Percentiles rank a stretch among this genome's conserved stretches.
phyloP scores from a whole-genome alignment of 371 early-diverging fungal species.

The Parasitella parasitica region DNA sequence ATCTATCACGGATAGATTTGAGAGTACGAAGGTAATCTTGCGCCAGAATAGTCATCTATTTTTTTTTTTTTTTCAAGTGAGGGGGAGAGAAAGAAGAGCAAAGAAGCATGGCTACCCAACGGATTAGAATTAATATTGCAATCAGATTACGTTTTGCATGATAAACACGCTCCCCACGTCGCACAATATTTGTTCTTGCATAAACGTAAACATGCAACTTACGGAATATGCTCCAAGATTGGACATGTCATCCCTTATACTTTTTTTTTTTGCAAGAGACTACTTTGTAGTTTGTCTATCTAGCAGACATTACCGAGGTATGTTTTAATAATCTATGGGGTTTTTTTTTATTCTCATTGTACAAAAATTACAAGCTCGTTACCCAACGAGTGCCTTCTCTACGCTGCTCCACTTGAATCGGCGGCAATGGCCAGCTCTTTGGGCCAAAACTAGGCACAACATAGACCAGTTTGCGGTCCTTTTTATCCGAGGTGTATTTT shows the following conservation, averaged over 20 bases:
- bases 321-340: too few relatives aligned
- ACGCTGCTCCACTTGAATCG: slow-evolving; percentile 67
- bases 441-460: slow-evolving; percentile 78
- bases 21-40: slow-evolving; percentile 72
- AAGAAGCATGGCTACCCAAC: neutral
- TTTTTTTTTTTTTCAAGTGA: neutral
- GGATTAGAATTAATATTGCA: neutral
- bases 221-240: too few relatives aligned
- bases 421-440: slow-evolving; percentile 74
- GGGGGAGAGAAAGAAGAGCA: neutral
- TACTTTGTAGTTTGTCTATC: too few relatives aligned
- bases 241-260: too few relatives aligned
- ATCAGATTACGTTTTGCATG: neutral
- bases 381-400: slow-evolving; percentile 71
- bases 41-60: slow-evolving; percentile 31
- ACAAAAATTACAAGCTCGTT: neutral
- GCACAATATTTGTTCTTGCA: too few relatives aligned
- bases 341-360: neutral
- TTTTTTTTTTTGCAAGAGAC: too few relatives aligned
- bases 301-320: too few relatives aligned
- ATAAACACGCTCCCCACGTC: neutral
- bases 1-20: slow-evolving; percentile 76
- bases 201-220: too few relatives aligned
- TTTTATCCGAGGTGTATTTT: slow-evolving; percentile 57
- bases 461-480: slow-evolving; percentile 66